A percentile compares a stretch with the other conserved stretches of the same genome.
Evolutionary conservation across 2,329 filamentous ascomycete genomes (phyloP).

Genomic region (Verticillium tricorpus): DNA sequence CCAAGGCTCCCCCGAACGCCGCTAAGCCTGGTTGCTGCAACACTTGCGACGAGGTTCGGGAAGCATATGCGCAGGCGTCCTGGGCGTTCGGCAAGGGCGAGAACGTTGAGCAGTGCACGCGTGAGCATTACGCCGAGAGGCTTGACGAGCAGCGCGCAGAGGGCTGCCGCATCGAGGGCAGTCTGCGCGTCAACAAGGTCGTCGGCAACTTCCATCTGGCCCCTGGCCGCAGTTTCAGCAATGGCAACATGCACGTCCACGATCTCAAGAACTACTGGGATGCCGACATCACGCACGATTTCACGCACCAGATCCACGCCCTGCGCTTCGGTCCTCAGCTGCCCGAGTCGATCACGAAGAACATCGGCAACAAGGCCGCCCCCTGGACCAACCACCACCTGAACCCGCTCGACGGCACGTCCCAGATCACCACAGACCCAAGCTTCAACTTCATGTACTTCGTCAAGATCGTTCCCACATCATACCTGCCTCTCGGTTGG

Average conservation of each 20-base stretch:
- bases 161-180: constrained; percentile 90
- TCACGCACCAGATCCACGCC: constrained; percentile 83
- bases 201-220: constrained; percentile 98
- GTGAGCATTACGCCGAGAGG: constrained; percentile 88
- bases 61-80: constrained; percentile 82
- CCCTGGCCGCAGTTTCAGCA: constrained; percentile 92
- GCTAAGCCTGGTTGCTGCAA: constrained; percentile 89
- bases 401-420: constrained; percentile 81
- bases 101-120: constrained; percentile 88
- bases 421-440: constrained; percentile 73
- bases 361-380: constrained; percentile 45
- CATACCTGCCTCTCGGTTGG: constrained; percentile 90
- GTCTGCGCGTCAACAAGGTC: constrained; percentile 94
- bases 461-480: constrained; percentile 94
- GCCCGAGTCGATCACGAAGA: constrained; percentile 63
- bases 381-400: constrained; percentile 85
- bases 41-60: constrained; percentile 92
- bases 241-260: constrained; percentile 95
- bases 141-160: constrained; percentile 84
- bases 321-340: constrained; percentile 92
- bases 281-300: constrained; percentile 69
- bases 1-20: constrained; percentile 64
- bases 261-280: constrained; percentile 95
- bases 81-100: constrained; percentile 96
- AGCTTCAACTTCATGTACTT: constrained; percentile 99